Evolutionary conservation across 768 basidiomycete species (phyloP), one percentile per base, ranked within the genome.

Genomic region (Suillus discolor): DNA sequence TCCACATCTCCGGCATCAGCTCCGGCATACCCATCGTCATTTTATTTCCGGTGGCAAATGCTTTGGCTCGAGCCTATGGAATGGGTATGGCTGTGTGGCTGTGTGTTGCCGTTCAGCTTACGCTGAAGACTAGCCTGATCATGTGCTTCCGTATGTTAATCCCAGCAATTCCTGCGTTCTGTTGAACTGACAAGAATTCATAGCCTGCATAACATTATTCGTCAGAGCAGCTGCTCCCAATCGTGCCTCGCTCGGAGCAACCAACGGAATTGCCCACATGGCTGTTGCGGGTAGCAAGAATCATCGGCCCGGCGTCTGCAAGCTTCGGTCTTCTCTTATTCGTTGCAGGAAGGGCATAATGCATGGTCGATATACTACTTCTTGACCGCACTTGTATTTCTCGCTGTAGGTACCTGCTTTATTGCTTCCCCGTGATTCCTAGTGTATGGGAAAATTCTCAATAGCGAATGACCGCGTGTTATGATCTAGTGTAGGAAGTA

Each of bases 111-210:
- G 51, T 68, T 31, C 78, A 79, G 18, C 70, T 73, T 4, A 62
- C 34, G 8, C 54, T 78, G 34, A 67, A 67, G 28, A 28, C 62
- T 34, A 16, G 71, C 28, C 57, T 73, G 66, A 67, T 70, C 45
- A 75, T 79, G 77, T 69, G 75, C 23, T 79, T 71, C 38, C 68
- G 79, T 79, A 25, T 57, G 77, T 66, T 8, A 23, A 23, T 12
- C n/a, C n/a, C 11, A 49, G 47, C n/a, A 49, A n/a, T 23, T 49
- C 11, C n/a, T 49, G 23, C 47, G 11, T 38, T 38, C 36, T 38
- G 36, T 11, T 11, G 36, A 38, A 38, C 36, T 38, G 34, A 34
- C 3, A 49, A 49, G 11, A 49, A 1, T 1, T 2, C n/a, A 13
- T 23, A 51, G 49, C 49, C 6, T 51, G 49, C 25, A 12, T 51